Evolutionary conservation across 2,329 filamentous ascomycete genomes (phyloP).

Genomic region (Neofusicoccum sp.): DNA sequence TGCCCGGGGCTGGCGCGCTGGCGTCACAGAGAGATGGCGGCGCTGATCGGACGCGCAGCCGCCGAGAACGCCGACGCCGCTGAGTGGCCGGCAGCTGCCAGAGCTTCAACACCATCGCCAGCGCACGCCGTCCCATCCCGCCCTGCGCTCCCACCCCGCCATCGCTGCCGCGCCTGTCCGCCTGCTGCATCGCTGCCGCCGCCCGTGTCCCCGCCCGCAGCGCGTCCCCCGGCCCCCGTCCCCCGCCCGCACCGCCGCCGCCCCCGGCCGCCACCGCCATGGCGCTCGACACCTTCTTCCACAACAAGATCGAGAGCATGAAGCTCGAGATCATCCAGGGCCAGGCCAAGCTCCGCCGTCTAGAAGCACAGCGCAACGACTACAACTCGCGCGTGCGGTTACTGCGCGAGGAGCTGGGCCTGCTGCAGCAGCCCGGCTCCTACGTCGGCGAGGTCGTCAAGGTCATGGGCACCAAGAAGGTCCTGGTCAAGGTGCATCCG

Average conservation of each 20-base stretch:
- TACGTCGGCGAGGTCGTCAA: slow-evolving; percentile 99
- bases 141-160: neutral
- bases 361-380: slow-evolving; percentile 97
- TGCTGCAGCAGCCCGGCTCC: slow-evolving; percentile 94
- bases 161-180: neutral
- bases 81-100: slow-evolving; percentile 17
- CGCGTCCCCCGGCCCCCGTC: neutral
- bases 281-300: slow-evolving; percentile 99
- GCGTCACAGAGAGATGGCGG: neutral
- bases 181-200: neutral
- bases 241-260: neutral
- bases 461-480: slow-evolving; percentile 99
- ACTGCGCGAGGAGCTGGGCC: slow-evolving; percentile 88
- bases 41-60: slow-evolving; percentile 4
- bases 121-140: neutral
- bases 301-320: slow-evolving; percentile 99
- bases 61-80: slow-evolving; percentile 17
- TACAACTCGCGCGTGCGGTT: slow-evolving; percentile 98
- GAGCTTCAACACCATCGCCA: slow-evolving; percentile 18
- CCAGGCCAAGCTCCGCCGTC: slow-evolving; percentile 87
- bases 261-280: slow-evolving; percentile 58
- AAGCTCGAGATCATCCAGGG: slow-evolving; percentile 99
- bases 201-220: neutral
- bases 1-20: too few species aligned
- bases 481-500: slow-evolving; percentile 96